Percentiles rank a stretch among this genome's conserved stretches.
phyloP scores from a whole-genome alignment of 1,284 basidiomycete genomes.

The Papiliotrema flavescens region DNA sequence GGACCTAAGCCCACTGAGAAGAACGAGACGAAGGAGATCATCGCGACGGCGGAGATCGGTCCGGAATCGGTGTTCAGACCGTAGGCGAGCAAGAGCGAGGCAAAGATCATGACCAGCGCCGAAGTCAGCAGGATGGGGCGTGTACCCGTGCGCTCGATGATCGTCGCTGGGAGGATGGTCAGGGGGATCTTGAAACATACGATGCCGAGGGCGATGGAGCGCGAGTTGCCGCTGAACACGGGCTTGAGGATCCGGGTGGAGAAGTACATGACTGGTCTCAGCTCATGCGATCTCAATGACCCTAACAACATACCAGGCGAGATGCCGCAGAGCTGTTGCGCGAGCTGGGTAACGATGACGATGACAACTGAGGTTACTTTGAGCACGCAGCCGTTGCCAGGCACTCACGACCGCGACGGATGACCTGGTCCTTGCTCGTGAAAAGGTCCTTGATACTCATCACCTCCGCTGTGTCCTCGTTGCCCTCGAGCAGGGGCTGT shows the following conservation, averaged over 20 bases:
- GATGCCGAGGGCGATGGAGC: conserved; percentile 40
- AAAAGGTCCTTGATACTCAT: conserved; percentile 30
- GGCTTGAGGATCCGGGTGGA: conserved; percentile 46
- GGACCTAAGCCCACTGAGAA: conserved; percentile 32
- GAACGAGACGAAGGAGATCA: conserved; percentile 22
- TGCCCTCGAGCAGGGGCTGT: conserved; percentile 8
- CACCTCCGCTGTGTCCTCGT: conserved; percentile 2
- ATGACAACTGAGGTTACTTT: conserved; percentile 13
- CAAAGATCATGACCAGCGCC: conserved; percentile 11
- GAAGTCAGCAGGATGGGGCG: conserved; percentile 10
- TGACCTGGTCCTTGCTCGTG: conserved; percentile 18
- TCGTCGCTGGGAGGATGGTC: conserved; percentile 49
- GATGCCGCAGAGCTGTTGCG: conserved; percentile 40
- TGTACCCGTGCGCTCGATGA: conserved; percentile 35
- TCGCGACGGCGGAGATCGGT: conserved; percentile 10
- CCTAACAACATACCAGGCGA: conserved; percentile 25
- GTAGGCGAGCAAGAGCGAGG: conserved; percentile 15
- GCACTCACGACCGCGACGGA: conserved; percentile 27
- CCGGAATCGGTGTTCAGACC: conserved; percentile 19
- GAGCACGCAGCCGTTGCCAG: neutral
- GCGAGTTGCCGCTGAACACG: conserved; percentile 38
- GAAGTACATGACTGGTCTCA: conserved; percentile 44
- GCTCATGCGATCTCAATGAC: neutral
- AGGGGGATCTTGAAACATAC: conserved; percentile 47
- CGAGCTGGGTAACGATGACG: conserved; percentile 34